Evolutionary conservation across 768 basidiomycete species (phyloP).

Genomic region (Neoboletus subvelutipes): DNA sequence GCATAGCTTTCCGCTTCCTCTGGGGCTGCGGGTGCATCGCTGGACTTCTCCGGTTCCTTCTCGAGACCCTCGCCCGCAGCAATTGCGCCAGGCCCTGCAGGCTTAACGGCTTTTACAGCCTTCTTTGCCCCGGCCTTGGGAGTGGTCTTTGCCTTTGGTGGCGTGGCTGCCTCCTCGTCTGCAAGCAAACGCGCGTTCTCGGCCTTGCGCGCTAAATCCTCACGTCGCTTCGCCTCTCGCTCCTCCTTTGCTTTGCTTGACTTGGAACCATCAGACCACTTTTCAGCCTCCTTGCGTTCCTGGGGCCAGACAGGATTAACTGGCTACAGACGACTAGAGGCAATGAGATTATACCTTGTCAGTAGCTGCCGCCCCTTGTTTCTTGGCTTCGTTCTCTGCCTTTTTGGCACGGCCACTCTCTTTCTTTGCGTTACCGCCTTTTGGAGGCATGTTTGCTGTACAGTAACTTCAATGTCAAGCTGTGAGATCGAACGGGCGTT

Average conservation of each 20-base stretch:
- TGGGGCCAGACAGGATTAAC: conserved; percentile 28
- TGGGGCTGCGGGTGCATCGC: conserved; percentile 21
- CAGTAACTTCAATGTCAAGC: background rate
- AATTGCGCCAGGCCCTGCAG: conserved; percentile 83
- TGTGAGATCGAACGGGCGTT: conserved; percentile 3
- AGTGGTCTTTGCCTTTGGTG: conserved; percentile 59
- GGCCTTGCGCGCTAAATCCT: conserved; percentile 81
- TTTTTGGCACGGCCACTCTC: conserved; percentile 89
- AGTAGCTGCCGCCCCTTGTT: conserved; percentile 56
- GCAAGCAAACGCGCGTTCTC: conserved; percentile 83
- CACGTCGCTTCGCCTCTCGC: conserved; percentile 76
- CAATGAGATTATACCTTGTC: conserved; percentile 49
- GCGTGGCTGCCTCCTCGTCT: conserved; percentile 73
- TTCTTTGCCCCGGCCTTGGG: conserved; percentile 67
- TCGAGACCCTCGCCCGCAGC: conserved; percentile 64
- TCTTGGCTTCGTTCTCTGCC: conserved; percentile 86
- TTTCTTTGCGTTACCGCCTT: conserved; percentile 89
- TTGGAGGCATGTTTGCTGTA: conserved; percentile 70
- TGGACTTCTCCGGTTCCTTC: conserved; percentile 23
- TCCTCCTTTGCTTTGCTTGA: conserved; percentile 66
- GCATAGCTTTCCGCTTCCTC: conserved; percentile 64
- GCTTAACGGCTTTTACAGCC: conserved; percentile 47
- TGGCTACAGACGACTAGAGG: background rate
- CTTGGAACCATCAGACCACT: conserved; percentile 71
- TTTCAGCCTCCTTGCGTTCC: conserved; percentile 70